phyloP scores from a whole-genome alignment of 2,329 filamentous ascomycete species.

The Penicillium sp. region DNA sequence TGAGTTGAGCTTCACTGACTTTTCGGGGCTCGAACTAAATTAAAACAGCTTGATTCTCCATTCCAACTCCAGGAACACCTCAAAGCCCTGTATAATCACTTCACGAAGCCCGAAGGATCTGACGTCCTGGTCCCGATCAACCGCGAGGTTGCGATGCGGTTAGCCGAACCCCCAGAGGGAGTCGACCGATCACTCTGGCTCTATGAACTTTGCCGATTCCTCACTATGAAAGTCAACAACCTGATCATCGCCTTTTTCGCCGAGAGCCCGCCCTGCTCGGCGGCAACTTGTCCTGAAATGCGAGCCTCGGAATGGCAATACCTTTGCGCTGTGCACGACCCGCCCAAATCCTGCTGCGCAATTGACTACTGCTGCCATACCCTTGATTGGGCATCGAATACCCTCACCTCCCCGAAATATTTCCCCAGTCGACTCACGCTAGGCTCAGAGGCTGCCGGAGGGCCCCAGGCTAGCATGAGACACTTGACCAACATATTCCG shows the following conservation, averaged over 20 bases:
- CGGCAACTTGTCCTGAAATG: slow-evolving; percentile 92
- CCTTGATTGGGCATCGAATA: slow-evolving; percentile 93
- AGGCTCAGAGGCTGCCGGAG: slow-evolving; percentile 46
- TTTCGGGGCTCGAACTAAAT: slow-evolving; percentile 8
- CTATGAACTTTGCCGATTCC: slow-evolving; percentile 94
- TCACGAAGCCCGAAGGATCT: slow-evolving; percentile 60
- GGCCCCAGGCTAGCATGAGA: slow-evolving; percentile 45
- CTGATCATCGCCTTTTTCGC: slow-evolving; percentile 90
- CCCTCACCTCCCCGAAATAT: slow-evolving; percentile 88
- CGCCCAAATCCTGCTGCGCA: slow-evolving; percentile 93
- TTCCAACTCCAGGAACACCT: slow-evolving; percentile 98
- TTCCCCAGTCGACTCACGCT: slow-evolving; percentile 80
- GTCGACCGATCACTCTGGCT: slow-evolving; percentile 90
- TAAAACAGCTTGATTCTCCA: slow-evolving; percentile 78
- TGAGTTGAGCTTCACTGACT: slow-evolving; percentile 43
- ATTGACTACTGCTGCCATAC: slow-evolving; percentile 99
- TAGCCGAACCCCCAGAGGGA: slow-evolving; percentile 74
- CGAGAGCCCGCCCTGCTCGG: slow-evolving; percentile 83
- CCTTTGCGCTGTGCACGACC: slow-evolving; percentile 93
- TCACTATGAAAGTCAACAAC: slow-evolving; percentile 90
- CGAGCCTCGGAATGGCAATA: slow-evolving; percentile 99
- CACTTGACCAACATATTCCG: slow-evolving; percentile 94
- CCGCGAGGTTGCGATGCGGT: slow-evolving; percentile 67
- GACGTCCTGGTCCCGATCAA: slow-evolving; percentile 67
- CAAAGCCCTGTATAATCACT: slow-evolving; percentile 81